Base-by-base conservation (phyloP, 768 basidiomycete genomes). In the Auricularia cornea region DNA sequence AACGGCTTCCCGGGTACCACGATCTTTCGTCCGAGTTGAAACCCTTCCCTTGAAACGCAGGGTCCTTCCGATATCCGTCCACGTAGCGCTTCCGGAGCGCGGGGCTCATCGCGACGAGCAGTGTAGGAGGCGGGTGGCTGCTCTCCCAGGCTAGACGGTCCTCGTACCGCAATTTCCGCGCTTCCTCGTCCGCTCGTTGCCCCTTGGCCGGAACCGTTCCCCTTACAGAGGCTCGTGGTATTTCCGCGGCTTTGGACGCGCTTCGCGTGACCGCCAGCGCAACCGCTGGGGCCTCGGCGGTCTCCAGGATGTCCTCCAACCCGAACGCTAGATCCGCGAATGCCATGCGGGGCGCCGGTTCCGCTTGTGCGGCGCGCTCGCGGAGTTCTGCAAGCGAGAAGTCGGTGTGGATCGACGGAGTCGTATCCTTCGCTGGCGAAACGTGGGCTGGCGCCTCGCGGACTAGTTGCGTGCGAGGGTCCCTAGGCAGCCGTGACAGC, bases 21-120 rank as follows among this genome's bases (percentile, higher is more conserved):
- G 32, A 32, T 23, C 30, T 28, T 12, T 28, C 41, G 41, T 31
- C 59, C 18, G 26, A 10, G 26, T n/a, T 60, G 31, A 30, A 23
- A 28, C 41, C 48, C 60, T 44, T 35, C 40, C 38, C 64, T 59
- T 57, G 65, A 28, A 48, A 64, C 28, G 59, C 28, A 23, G 29
- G 26, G n/a, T 29, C 64, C 32, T 20, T 62, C 32, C 11, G 31
- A 60, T 59, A 67, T 20, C 51, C 56, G 35, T 62, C 51, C 4
- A 62, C 12, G 65, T 26, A 60, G 26, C 18, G 48, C 61, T 65
- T 35, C 10, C 38, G n/a, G 8, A n/a, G 30, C 44, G 4, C 65
- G 14, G 59, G 28, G 32, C 41, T 65, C 31, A 41, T 41, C 6
- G 38, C 28, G 28, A 28, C 56, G 3, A 26, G 26, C 18, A 52